phyloP scores from a whole-genome alignment of 208 protist genomes.

The Crithidia thermophila region DNA sequence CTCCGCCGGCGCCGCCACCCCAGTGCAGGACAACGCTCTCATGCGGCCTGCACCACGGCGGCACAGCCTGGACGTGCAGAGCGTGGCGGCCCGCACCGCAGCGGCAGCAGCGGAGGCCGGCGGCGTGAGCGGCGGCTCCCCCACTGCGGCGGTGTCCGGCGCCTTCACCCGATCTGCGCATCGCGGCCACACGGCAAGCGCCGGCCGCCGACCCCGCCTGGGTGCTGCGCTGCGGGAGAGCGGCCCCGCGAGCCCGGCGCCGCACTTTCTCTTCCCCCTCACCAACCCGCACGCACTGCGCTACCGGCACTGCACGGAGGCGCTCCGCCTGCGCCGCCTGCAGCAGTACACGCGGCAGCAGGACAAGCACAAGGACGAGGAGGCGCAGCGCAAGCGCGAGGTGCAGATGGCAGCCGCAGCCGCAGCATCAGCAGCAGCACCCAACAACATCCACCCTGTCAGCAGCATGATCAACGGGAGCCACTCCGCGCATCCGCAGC shows the following conservation, averaged over 20 bases:
- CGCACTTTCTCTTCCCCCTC: slow-evolving; percentile 38
- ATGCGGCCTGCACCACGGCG: background rate
- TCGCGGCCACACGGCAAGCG: background rate
- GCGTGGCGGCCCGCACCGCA: slow-evolving; percentile 11
- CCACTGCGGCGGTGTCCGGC: slow-evolving; percentile 3
- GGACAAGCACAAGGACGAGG: slow-evolving; percentile 1
- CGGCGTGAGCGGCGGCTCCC: background rate
- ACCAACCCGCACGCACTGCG: slow-evolving; percentile 63
- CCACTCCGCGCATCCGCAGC: background rate
- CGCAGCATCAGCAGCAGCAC: background rate
- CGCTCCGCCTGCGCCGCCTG: slow-evolving; percentile 23
- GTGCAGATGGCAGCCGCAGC: slow-evolving; percentile 2
- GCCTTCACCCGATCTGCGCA: slow-evolving; percentile 6
- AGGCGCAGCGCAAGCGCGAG: slow-evolving; percentile 7
- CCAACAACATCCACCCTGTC: slow-evolving; percentile 1
- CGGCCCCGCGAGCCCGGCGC: background rate
- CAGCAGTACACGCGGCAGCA: slow-evolving; percentile 14
- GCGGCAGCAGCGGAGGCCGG: background rate
- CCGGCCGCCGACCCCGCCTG: background rate
- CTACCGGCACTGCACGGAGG: slow-evolving; percentile 35
- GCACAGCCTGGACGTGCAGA: slow-evolving; percentile 17
- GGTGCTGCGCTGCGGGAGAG: background rate
- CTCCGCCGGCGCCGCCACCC: background rate
- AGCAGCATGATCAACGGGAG: background rate
- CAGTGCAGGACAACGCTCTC: background rate